Conservation (phyloP, 805 yeast genomes). For the Pichia ethanolica region DNA sequence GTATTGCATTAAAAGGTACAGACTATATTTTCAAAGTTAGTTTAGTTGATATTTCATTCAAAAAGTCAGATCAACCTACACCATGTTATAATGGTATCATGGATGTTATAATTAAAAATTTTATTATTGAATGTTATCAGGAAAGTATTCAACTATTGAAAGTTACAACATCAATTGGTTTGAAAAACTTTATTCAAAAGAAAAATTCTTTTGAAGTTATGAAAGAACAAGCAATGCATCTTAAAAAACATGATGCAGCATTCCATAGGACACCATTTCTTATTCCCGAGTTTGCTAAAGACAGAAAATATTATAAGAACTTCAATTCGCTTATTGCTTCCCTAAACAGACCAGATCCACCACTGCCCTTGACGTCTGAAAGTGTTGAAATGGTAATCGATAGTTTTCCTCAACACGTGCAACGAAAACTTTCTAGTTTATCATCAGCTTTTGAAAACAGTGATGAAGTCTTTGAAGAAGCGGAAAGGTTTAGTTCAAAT, state of each 20-base stretch:
- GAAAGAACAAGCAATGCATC: slow-evolving; percentile 53
- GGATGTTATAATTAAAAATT: slow-evolving; percentile 41
- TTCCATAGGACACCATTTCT: slow-evolving; percentile 75
- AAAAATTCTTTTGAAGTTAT: slow-evolving; percentile 39
- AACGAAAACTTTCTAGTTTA: slow-evolving; percentile 9
- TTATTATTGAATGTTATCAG: slow-evolving; percentile 26
- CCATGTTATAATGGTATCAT: slow-evolving; percentile 50
- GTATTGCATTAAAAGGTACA: slow-evolving; percentile 34
- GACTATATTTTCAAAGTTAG: slow-evolving; percentile 20
- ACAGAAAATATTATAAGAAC: slow-evolving; percentile 38
- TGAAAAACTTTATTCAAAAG: slow-evolving; percentile 55
- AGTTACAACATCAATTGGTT: slow-evolving; percentile 48
- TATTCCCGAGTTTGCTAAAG: slow-evolving; percentile 43
- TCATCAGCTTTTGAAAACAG: slow-evolving; percentile 4
- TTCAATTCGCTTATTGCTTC: slow-evolving; percentile 52
- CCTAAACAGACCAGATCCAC: slow-evolving; percentile 53
- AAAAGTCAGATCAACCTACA: slow-evolving; percentile 65
- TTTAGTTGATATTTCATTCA: slow-evolving; percentile 28
- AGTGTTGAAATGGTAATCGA: slow-evolving; percentile 38
- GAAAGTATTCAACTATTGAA: slow-evolving; percentile 27
- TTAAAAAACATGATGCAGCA: slow-evolving; percentile 70
- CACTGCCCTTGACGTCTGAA: slow-evolving; percentile 49
- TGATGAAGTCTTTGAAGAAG: slow-evolving; percentile 3
- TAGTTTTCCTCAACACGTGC: slow-evolving; percentile 23
- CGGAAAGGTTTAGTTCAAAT: slow-evolving; percentile 4